These are phyloP conservation scores for Cytospora leucostoma DNA, from an alignment of 2,329 filamentous ascomycete genomes.

Conservation along the genomic window DNA sequence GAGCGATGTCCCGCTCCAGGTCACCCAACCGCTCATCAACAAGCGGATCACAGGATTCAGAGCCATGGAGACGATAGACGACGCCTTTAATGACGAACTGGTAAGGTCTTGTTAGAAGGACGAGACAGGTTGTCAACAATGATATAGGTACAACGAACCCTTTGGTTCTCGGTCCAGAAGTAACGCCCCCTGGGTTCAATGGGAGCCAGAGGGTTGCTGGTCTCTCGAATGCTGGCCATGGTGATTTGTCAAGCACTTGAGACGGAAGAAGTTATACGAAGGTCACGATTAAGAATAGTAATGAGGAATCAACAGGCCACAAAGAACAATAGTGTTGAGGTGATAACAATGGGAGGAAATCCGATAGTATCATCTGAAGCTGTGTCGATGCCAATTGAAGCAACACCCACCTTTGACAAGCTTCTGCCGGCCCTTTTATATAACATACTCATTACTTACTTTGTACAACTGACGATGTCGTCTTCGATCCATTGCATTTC, in stretches of 20 bases:
- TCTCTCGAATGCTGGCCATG: neutral
- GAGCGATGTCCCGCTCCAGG: conserved; percentile 30
- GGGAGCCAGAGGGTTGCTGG: neutral
- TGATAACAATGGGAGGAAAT: too few species aligned
- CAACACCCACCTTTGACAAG: neutral
- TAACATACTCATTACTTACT: neutral
- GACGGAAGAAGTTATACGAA: neutral
- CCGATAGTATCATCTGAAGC: neutral
- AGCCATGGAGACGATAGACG: conserved; percentile 25
- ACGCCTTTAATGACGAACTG: conserved; percentile 28
- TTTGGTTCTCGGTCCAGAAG: conserved; percentile 30
- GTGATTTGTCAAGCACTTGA: neutral
- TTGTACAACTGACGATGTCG: neutral
- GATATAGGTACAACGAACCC: conserved; percentile 12
- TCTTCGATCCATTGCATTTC: conserved; percentile 4
- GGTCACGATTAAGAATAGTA: neutral
- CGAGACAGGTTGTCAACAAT: too few species aligned
- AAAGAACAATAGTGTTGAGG: too few species aligned
- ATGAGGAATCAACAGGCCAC: neutral
- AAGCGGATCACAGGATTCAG: conserved; percentile 25
- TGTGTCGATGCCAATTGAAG: neutral
- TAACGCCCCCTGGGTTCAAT: conserved; percentile 35
- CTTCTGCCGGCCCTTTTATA: neutral
- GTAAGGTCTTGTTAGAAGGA: neutral
- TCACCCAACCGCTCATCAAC: conserved; percentile 30